Conservation (phyloP, 768 basidiomycete genomes). For the Hygrophorus pudorinus region DNA sequence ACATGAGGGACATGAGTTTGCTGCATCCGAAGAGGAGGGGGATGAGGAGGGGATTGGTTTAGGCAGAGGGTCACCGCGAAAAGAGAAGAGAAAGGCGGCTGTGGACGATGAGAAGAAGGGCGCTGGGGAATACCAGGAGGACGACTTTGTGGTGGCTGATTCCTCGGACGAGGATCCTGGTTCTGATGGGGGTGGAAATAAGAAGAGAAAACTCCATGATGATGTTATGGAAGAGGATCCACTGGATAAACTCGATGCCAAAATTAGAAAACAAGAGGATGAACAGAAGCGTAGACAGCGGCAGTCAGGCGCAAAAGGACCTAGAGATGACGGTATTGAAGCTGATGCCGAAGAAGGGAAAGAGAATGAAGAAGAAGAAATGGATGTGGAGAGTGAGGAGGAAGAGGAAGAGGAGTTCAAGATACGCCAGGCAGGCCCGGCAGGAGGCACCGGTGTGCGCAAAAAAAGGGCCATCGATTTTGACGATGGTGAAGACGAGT, state of each 20-base stretch:
- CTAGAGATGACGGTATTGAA: slow-evolving; percentile 10
- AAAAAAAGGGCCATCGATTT: slow-evolving; percentile 47
- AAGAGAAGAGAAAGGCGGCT: slow-evolving; percentile 35
- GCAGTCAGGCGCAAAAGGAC: slow-evolving; percentile 13
- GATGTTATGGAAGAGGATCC: slow-evolving; percentile 43
- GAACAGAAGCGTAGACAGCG: slow-evolving; percentile 33
- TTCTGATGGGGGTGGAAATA: slow-evolving; percentile 29
- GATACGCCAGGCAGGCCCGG: slow-evolving; percentile 47
- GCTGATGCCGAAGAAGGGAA: slow-evolving; percentile 19
- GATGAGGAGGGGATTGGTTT: slow-evolving; percentile 30
- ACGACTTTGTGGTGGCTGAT: slow-evolving; percentile 80
- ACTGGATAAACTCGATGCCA: slow-evolving; percentile 62
- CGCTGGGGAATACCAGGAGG: slow-evolving; percentile 67
- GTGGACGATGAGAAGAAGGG: slow-evolving; percentile 40
- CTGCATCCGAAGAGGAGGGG: slow-evolving; percentile 46
- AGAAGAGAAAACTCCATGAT: slow-evolving; percentile 28
- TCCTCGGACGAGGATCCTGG: slow-evolving; percentile 58
- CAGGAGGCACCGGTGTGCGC: slow-evolving; percentile 37
- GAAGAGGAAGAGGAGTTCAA: slow-evolving; percentile 65
- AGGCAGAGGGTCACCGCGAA: slow-evolving; percentile 25
- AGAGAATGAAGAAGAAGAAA: slow-evolving; percentile 33
- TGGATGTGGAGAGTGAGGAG: slow-evolving; percentile 71
- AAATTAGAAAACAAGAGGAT: slow-evolving; percentile 48
- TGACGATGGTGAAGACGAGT: slow-evolving; percentile 59
- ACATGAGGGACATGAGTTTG: slow-evolving; percentile 38